Evolutionary conservation across 2,329 filamentous ascomycete species (phyloP).

Genomic region (Curvularia eragrostidis): DNA sequence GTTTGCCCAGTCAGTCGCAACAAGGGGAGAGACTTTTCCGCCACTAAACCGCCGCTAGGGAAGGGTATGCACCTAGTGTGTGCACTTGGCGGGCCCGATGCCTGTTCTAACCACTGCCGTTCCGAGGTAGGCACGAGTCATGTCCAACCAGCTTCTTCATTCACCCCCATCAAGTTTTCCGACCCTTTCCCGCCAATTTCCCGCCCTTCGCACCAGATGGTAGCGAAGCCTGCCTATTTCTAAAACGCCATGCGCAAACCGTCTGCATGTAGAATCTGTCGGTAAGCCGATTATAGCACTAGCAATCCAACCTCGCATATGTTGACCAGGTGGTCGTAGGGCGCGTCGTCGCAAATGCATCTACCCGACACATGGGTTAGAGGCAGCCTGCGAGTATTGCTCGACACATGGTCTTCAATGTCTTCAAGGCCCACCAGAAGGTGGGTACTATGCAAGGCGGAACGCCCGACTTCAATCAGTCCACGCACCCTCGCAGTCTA

Average conservation of each 20-base stretch:
- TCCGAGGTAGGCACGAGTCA: conserved; percentile 12
- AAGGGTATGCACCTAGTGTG: not conserved
- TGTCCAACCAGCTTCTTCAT: not conserved
- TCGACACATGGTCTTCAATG: conserved; percentile 27
- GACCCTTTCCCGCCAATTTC: conserved; percentile 16
- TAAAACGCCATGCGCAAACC: conserved; percentile 29
- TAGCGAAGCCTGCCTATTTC: conserved; percentile 17
- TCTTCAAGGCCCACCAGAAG: conserved; percentile 32
- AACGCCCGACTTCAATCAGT: conserved; percentile 25
- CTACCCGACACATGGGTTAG: conserved; percentile 22
- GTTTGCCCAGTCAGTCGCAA: conserved; percentile 7
- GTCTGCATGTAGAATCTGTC: conserved; percentile 31
- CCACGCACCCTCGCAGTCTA: conserved; percentile 9
- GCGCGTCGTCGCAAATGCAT: conserved; percentile 35
- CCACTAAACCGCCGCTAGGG: conserved; percentile 26
- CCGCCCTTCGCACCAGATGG: conserved; percentile 20
- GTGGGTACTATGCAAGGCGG: conserved; percentile 34
- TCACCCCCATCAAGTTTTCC: not conserved
- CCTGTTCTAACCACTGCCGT: conserved; percentile 2
- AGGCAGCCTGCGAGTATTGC: conserved; percentile 30
- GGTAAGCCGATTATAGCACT: conserved; percentile 21
- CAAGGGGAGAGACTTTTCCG: conserved; percentile 25
- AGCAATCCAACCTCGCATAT: not conserved
- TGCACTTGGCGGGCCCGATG: conserved; percentile 4
- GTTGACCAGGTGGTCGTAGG: conserved; percentile 17